Evolutionary conservation across 2,329 filamentous ascomycete genomes (phyloP), one percentile per base, ranked within the genome.

Genomic region (Penicillium sp.): DNA sequence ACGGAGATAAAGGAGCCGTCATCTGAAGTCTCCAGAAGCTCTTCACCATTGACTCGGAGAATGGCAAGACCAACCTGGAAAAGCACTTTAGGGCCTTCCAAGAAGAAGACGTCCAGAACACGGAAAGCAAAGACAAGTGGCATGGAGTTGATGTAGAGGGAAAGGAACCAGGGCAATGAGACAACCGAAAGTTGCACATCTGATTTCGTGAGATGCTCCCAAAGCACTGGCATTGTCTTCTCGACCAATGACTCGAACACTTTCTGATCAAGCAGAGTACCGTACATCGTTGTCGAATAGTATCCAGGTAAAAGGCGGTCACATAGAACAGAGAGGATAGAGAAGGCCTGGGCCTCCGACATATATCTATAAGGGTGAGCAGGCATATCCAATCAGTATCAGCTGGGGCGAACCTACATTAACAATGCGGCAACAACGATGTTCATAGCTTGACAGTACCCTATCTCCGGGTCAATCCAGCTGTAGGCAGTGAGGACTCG

Each of bases 361-460:
- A 96, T 96, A 79, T 97, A 97, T 66, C 84, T 87, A 66, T 51
- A 52, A 34, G 22, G n/a, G 58, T 71, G 58, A 71, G 65, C 50
- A 31, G 38, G 14, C 46, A 36, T n/a, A 14, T 10, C 21, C 2
- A 13, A 42, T 8, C 13, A 34, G 27, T 18, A 18, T 6, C 14
- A 36, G 13, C 18, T 22, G 14, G 36, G 34, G 34, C 34, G n/a
- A 46, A 76, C 82, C 62, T 78, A 87, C 80, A 99, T 99, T 65
- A 99, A 83, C 54, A 99, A 79, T n/a, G 94, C 94, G 16, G 94
- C 94, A 51, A 97, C 93, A 32, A 99, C 94, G 64, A 99, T 99
- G 74, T 99, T 99, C 94, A 99, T 99, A 58, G 94, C 94, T 76
- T 99, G 94, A 73, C 94, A 99, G 75, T 99, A 99, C 62, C 94